Base-by-base conservation (phyloP, 306 rosid genomes). In the Quercus alba region DNA sequence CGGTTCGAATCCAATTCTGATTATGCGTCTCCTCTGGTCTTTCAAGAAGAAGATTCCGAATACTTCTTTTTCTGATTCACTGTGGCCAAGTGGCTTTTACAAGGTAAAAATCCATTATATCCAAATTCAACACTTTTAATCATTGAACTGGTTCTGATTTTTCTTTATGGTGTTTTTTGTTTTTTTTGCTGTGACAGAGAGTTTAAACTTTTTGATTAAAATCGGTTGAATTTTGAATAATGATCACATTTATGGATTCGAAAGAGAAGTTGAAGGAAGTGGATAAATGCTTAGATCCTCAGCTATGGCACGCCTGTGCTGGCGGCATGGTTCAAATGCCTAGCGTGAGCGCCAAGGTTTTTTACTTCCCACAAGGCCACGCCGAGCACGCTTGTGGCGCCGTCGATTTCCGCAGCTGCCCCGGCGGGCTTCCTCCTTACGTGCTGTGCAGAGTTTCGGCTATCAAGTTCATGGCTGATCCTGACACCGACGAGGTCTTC, bases 321-420 rank as follows among this genome's bases (percentile, higher is more conserved):
- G 98, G 99, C 72, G 97, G 94, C 3, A 96, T 96, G 97, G 94
- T 91, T 54, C 97, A 96, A 84, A 91, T 96, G 97, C 99, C 99
- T n/a, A 17, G 41, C 5, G 86, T 89, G 56, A 89, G 88, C 77
- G 73, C 88, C 25, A 90, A 83, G 79, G 99, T 93, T 9, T 96
- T 84, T 75, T 96, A 96, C 83, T 93, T 91, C 77, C 96, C 94
- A 80, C 93, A 93, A 59, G 97, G 97, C 3, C 97, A 93, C 62
- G 93, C 97, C 30, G 99, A 93, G 67, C 99, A 96, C 82, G 88
- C 98, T 74, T 83, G 92, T 76, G 93, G 87, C 1, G 81, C 82
- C 1, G 97, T 93, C 13, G 89, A 88, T 78, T 93, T 96, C 88
- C 77, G 87, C 69, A 83, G 66, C 66, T 87, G 77, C 71, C 89